Evolutionary conservation across 2,329 filamentous ascomycete species (phyloP), one percentile per base, ranked within the genome.

Genomic region (Ophiocordyceps sinensis): DNA sequence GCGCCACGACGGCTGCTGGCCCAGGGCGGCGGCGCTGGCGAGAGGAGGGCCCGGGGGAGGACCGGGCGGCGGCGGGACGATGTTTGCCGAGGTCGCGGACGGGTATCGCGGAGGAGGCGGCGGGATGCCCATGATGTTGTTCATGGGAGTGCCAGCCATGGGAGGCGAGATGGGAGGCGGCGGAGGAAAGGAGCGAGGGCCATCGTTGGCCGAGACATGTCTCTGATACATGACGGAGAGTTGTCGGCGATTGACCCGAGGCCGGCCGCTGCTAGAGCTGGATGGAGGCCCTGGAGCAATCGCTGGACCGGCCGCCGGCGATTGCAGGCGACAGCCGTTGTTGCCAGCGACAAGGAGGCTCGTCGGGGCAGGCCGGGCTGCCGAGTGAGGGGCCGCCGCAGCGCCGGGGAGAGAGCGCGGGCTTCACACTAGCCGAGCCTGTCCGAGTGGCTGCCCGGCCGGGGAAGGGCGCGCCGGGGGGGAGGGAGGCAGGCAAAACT

Each of bases 11-110:
- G 65, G 61, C 51, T 58, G 52, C 43, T 54, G 57, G 49, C 51
- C 53, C 34, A 70, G 48, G 23, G 23, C 23, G 23, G 23, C 23
- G 37, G 60, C 57, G 53, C 60, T 62, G 41, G 59, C 63, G 4
- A 70, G 71, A 12, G 71, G 73, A 39, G 70, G 73, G 8, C 70
- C 71, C 9, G 71, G 71, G 9, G 71, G 73, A 39, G 70, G 73
- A 8, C 70, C 71, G 9, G 70, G 68, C 2, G 73, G 73, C 36
- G 73, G 73, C 12, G 73, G 73, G 13, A 74, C 56, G 45, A 68
- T 60, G 43, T 67, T 58, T 38, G 58, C 62, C 37, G 58, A 58
- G 17, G 66, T 62, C 14, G 65, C 63, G 39, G 61, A 60, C 21
- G 67, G 65, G 50, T 71, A 75, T 50, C 72, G 63, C 38, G 70